A percentile compares a stretch with the other conserved stretches of the same genome.
These are phyloP conservation scores for Exidia glandulosa DNA, from an alignment of 768 basidiomycete species.

Conservation along the genomic window DNA sequence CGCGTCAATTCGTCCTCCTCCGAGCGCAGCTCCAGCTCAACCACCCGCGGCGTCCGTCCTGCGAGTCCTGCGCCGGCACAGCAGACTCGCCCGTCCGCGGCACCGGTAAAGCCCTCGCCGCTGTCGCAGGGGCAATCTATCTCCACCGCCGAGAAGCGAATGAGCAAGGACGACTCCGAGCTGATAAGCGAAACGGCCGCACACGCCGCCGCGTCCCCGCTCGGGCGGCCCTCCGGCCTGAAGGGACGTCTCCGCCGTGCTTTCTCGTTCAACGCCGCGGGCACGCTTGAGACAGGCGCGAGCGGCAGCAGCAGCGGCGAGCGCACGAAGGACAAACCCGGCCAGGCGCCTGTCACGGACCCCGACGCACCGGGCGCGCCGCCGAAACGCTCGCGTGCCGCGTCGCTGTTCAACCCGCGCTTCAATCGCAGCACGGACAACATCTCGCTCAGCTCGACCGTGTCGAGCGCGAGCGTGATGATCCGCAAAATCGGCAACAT, in stretches of 20 bases:
- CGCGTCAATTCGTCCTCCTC: conserved; percentile 20
- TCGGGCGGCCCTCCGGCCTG: conserved; percentile 53
- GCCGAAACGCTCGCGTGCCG: conserved; percentile 36
- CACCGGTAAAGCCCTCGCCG: conserved; percentile 47
- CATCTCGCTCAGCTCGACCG: conserved; percentile 89
- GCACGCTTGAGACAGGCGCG: conserved; percentile 32
- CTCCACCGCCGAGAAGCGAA: conserved; percentile 57
- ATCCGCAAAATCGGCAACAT: conserved; percentile 90
- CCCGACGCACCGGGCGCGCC: conserved; percentile 9
- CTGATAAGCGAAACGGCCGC: conserved; percentile 1
- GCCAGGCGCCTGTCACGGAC: conserved; percentile 8
- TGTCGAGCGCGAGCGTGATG: conserved; percentile 91
- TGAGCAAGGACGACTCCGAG: conserved; percentile 23
- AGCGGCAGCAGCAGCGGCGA: conserved; percentile 6
- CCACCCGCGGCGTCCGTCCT: background rate
- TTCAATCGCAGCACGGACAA: conserved; percentile 87
- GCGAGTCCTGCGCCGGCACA: conserved; percentile 15
- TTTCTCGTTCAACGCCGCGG: conserved; percentile 33
- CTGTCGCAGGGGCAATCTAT: conserved; percentile 52
- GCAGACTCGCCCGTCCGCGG: conserved; percentile 16
- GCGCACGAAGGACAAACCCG: background rate
- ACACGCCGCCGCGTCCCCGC: conserved; percentile 11
- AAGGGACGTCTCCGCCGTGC: conserved; percentile 70
- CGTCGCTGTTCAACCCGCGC: conserved; percentile 77
- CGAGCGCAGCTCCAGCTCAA: conserved; percentile 12